These are phyloP conservation scores for Heliophila coronopifolia DNA, from an alignment of 441 rosid species.

Conservation along the genomic window DNA sequence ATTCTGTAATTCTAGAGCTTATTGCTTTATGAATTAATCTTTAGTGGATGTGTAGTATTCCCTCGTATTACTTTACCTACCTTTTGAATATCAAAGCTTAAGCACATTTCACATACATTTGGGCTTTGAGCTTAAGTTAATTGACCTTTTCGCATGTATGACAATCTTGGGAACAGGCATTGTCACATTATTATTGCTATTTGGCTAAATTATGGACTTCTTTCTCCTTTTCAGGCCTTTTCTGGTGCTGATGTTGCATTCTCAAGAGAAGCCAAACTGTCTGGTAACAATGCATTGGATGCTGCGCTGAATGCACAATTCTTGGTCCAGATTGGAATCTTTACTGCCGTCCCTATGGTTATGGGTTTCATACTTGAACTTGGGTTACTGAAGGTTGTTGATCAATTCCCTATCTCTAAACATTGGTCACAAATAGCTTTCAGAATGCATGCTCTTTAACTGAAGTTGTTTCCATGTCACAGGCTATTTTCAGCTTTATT, in stretches of 20 bases:
- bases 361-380: constrained; percentile 94
- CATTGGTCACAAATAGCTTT: background rate
- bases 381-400: constrained; percentile 81
- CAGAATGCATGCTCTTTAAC: background rate
- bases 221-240: constrained; percentile 55
- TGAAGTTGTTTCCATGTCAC: constrained; percentile 29
- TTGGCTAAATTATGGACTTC: background rate
- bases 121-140: background rate
- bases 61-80: constrained; percentile 10
- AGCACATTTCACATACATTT: background rate
- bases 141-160: background rate
- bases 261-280: constrained; percentile 39
- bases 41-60: background rate
- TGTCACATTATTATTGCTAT: background rate
- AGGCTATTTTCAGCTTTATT: constrained; percentile 94
- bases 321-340: constrained; percentile 93
- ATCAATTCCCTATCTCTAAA: constrained; percentile 9
- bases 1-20: constrained; percentile 1
- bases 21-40: background rate
- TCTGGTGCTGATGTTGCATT: constrained; percentile 79
- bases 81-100: constrained; percentile 5
- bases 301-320: constrained; percentile 89
- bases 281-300: constrained; percentile 80
- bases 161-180: background rate
- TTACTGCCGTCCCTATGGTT: constrained; percentile 97